A percentile compares a stretch with the other conserved stretches of the same genome.
Conservation (phyloP, 768 basidiomycete species). For the Mycena belliarum region DNA sequence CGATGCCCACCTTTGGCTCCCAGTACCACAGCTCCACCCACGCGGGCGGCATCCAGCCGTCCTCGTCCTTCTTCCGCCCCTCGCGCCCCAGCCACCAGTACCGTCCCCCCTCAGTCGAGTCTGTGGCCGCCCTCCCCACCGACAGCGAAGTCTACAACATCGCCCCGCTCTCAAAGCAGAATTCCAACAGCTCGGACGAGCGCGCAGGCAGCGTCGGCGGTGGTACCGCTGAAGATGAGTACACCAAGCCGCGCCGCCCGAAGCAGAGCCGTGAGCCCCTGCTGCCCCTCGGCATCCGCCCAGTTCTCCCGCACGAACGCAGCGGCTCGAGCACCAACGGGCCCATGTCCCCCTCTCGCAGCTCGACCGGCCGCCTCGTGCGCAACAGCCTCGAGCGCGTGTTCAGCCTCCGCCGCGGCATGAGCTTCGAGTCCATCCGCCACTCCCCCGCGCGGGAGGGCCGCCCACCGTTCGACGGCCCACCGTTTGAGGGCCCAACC, state of each 20-base stretch:
- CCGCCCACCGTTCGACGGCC: constrained; percentile 32
- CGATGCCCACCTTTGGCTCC: constrained; percentile 17
- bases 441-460: constrained; percentile 29
- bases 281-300: constrained; percentile 53
- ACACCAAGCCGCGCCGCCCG: constrained; percentile 33
- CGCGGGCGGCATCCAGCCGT: constrained; percentile 74
- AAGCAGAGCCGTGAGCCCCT: constrained; percentile 77
- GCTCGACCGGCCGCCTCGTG: constrained; percentile 40
- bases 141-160: constrained; percentile 43
- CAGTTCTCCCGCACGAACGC: constrained; percentile 28
- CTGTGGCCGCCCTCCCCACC: constrained; percentile 35
- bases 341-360: constrained; percentile 25
- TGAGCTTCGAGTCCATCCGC: constrained; percentile 52
- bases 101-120: constrained; percentile 43
- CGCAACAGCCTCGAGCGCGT: constrained; percentile 65
- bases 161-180: constrained; percentile 37
- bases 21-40: constrained; percentile 47
- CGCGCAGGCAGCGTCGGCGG: constrained; percentile 28
- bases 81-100: constrained; percentile 55
- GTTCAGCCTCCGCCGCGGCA: constrained; percentile 51
- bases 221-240: constrained; percentile 25
- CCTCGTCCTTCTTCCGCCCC: constrained; percentile 78
- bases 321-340: constrained; percentile 25
- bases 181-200: constrained; percentile 46
- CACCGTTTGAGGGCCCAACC: constrained; percentile 33